phyloP scores from a whole-genome alignment of 805 yeast genomes.

The Candida taoyuanica region DNA sequence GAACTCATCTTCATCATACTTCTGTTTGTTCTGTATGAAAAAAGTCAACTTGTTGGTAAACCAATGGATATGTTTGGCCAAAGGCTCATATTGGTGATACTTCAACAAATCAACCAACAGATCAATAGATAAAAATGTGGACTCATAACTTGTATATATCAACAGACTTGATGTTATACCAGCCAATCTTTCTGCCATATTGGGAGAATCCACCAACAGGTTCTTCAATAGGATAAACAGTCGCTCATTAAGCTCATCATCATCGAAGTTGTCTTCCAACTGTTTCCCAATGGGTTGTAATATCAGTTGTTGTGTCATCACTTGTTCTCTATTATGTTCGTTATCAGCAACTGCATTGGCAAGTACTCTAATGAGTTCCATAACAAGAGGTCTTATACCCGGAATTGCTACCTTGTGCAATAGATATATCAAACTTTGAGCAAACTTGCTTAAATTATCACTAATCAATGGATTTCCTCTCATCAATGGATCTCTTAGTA shows the following conservation, averaged over 20 bases:
- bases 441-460: slow-evolving; percentile 15
- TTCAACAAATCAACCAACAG: slow-evolving; percentile 16
- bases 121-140: slow-evolving; percentile 14
- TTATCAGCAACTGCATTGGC: slow-evolving; percentile 27
- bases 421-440: slow-evolving; percentile 11
- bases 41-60: slow-evolving; percentile 7
- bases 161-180: slow-evolving; percentile 13
- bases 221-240: slow-evolving; percentile 18
- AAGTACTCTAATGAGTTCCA: slow-evolving; percentile 23
- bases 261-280: slow-evolving; percentile 18
- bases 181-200: slow-evolving; percentile 12
- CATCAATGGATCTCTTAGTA: slow-evolving; percentile 17
- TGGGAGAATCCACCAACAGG: slow-evolving; percentile 18
- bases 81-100: slow-evolving; percentile 6
- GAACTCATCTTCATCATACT: slow-evolving; percentile 24
- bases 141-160: slow-evolving; percentile 13
- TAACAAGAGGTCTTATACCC: slow-evolving; percentile 8
- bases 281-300: slow-evolving; percentile 10
- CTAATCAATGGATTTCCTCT: slow-evolving; percentile 16
- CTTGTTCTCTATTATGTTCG: too few relatives aligned
- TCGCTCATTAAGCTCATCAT: slow-evolving; percentile 20
- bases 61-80: slow-evolving; percentile 9
- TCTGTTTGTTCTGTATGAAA: slow-evolving; percentile 1
- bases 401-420: slow-evolving; percentile 1
- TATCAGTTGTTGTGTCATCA: too few relatives aligned